A percentile compares a stretch with the other conserved stretches of the same genome.
phyloP scores from a whole-genome alignment of 2,329 filamentous ascomycete species.

The Nannizziopsis barbatae region DNA sequence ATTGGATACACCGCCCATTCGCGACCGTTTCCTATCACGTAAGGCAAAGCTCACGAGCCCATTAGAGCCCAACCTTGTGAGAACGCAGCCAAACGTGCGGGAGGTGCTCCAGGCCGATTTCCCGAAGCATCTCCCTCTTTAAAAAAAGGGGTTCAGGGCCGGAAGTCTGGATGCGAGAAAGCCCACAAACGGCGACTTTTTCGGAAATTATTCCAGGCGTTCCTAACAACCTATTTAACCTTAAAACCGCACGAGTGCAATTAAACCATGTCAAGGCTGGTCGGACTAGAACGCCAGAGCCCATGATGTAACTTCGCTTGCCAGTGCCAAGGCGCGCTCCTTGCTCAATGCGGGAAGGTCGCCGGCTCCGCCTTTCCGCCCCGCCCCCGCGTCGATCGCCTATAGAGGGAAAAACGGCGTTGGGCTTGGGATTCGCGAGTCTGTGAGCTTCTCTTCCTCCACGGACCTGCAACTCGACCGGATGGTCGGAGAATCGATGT shows the following conservation, averaged over 20 bases:
- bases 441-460: not conserved
- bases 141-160: too few relatives aligned
- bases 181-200: too few relatives aligned
- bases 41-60: too few relatives aligned
- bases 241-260: not conserved
- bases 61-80: too few relatives aligned
- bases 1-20: not conserved
- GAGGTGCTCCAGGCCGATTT: too few relatives aligned
- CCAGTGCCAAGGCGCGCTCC: not conserved
- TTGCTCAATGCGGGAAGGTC: not conserved
- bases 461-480: not conserved
- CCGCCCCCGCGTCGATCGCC: not conserved
- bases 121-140: too few relatives aligned
- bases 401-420: not conserved
- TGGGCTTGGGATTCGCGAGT: too few relatives aligned
- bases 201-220: not conserved
- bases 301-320: constrained; percentile 5
- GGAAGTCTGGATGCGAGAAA: too few relatives aligned
- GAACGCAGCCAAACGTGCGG: too few relatives aligned
- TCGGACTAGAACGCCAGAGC: not conserved
- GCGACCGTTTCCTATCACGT: too few relatives aligned
- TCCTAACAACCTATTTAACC: constrained; percentile 2
- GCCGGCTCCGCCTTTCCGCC: not conserved
- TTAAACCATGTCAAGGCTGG: not conserved
- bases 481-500: not conserved